Conservation (phyloP, 2,329 filamentous ascomycete species). For the Aspergillus transmontanensis region DNA sequence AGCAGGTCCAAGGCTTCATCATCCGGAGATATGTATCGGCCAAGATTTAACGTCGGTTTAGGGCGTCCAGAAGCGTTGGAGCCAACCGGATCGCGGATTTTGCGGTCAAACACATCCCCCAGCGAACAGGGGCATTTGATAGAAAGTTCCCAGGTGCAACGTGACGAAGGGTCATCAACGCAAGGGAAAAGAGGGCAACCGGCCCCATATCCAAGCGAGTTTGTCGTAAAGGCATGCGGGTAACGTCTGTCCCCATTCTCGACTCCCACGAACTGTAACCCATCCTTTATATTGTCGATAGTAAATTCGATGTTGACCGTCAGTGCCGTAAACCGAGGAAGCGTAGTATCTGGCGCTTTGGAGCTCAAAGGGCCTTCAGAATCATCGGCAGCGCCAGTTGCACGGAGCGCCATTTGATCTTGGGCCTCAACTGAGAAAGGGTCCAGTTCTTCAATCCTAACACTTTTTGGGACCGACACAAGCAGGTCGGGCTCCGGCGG, state of each 20-base stretch:
- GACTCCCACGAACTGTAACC: slow-evolving; percentile 87
- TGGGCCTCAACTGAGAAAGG: slow-evolving; percentile 54
- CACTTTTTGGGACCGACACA: slow-evolving; percentile 60
- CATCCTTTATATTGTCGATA: slow-evolving; percentile 76
- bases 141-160: slow-evolving; percentile 84
- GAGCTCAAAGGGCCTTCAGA: slow-evolving; percentile 39
- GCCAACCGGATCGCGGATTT: slow-evolving; percentile 28
- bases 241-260: slow-evolving; percentile 78
- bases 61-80: slow-evolving; percentile 21
- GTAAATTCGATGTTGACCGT: slow-evolving; percentile 74
- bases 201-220: slow-evolving; percentile 74
- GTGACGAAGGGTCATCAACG: slow-evolving; percentile 78
- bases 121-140: slow-evolving; percentile 85
- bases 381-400: slow-evolving; percentile 38
- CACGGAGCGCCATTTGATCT: slow-evolving; percentile 47
- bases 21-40: slow-evolving; percentile 63
- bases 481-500: slow-evolving; percentile 59
- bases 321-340: slow-evolving; percentile 60
- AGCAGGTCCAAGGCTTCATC: slow-evolving; percentile 87
- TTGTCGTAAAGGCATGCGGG: slow-evolving; percentile 88
- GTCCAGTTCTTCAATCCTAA: slow-evolving; percentile 65
- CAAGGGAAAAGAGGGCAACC: slow-evolving; percentile 91
- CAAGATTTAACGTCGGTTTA: slow-evolving; percentile 31
- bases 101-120: slow-evolving; percentile 66
- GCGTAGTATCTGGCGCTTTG: slow-evolving; percentile 40